Conservation (phyloP, 768 basidiomycete species). For the Lactarius pseudohatsudake region DNA sequence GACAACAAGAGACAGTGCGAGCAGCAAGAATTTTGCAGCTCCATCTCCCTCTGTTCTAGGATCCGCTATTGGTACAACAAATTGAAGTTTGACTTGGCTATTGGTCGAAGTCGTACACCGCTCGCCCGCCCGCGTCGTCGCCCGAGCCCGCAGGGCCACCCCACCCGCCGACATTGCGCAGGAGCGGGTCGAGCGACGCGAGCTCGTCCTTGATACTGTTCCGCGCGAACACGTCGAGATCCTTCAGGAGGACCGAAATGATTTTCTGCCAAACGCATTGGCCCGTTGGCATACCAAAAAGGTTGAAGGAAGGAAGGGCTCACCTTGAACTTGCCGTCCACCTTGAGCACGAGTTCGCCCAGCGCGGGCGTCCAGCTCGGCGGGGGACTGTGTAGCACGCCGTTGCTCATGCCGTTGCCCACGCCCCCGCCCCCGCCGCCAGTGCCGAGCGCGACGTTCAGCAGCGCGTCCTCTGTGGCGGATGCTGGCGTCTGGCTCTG, state of each 20-base stretch:
- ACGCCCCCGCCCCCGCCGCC: constrained; percentile 33
- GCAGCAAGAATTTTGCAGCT: not conserved
- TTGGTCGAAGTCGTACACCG: constrained; percentile 42
- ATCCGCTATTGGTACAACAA: not conserved
- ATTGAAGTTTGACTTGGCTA: not conserved
- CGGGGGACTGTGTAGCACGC: constrained; percentile 49
- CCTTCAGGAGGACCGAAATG: constrained; percentile 73
- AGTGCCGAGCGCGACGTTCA: constrained; percentile 57
- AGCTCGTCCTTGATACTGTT: constrained; percentile 81
- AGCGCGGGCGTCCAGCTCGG: constrained; percentile 59
- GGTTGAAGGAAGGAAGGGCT: not conserved
- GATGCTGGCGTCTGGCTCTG: constrained; percentile 42
- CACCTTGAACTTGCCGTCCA: constrained; percentile 85
- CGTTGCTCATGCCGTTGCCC: constrained; percentile 7
- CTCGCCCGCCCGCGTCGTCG: constrained; percentile 38
- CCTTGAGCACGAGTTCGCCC: constrained; percentile 76
- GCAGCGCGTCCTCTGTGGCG: constrained; percentile 54
- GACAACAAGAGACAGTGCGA: not conserved
- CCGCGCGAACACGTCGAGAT: constrained; percentile 79
- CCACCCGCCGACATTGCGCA: constrained; percentile 53
- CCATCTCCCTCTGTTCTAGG: not conserved
- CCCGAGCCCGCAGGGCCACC: constrained; percentile 25
- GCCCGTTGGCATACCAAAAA: not conserved
- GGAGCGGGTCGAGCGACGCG: constrained; percentile 74
- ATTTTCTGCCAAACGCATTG: constrained; percentile 63